Conservation (phyloP, 768 basidiomycete genomes). For the Leccinum subgranulosum region DNA sequence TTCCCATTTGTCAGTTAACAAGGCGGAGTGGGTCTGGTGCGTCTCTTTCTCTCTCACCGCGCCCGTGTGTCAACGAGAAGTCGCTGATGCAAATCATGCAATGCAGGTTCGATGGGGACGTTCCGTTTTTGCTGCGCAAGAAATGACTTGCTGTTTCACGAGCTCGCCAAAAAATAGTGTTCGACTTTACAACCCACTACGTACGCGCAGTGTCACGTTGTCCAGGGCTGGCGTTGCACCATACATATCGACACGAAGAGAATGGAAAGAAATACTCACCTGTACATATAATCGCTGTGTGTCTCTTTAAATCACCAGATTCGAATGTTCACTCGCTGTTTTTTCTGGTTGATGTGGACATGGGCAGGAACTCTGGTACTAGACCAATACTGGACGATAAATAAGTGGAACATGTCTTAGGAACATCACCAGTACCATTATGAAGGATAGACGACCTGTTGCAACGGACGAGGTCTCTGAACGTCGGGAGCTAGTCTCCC, state of each 20-base stretch:
- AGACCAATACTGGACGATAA: too few relatives aligned
- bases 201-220: background rate
- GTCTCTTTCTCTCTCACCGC: background rate
- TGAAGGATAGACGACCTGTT: too few relatives aligned
- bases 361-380: too few relatives aligned
- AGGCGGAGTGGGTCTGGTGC: conserved; percentile 21
- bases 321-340: too few relatives aligned
- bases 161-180: background rate
- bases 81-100: background rate
- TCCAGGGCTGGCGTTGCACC: background rate
- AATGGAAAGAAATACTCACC: conserved; percentile 1
- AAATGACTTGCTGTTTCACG: background rate
- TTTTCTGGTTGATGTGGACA: too few relatives aligned
- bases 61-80: too few relatives aligned
- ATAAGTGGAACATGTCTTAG: too few relatives aligned
- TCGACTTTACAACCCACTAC: background rate
- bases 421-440: too few relatives aligned
- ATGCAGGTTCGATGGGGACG: conserved; percentile 22
- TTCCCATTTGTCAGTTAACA: background rate
- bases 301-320: too few relatives aligned
- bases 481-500: too few relatives aligned
- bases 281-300: background rate
- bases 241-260: background rate
- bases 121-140: conserved; percentile 9
- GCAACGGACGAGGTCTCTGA: too few relatives aligned